These are phyloP conservation scores for Hortiboletus flavorubellus DNA, from an alignment of 768 basidiomycete genomes.

Conservation along the genomic window DNA sequence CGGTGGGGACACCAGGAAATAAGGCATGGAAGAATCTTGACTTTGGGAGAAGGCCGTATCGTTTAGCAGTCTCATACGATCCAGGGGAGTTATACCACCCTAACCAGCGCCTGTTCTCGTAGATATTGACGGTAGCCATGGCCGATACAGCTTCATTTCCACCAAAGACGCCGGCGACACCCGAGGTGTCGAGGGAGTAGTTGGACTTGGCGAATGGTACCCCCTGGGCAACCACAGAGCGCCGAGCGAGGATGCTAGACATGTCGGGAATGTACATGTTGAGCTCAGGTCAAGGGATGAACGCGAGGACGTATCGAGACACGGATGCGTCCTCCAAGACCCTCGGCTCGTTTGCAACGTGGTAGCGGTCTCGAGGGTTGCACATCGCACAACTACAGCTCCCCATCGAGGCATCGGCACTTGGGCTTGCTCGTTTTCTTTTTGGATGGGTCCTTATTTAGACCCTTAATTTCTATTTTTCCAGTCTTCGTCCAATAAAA, in stretches of 20 bases:
- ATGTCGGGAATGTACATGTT: conserved; percentile 23
- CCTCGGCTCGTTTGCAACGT: no score
- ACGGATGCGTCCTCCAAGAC: not conserved
- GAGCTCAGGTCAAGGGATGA: not conserved
- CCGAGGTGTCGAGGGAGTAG: conserved; percentile 31
- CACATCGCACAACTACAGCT: no score
- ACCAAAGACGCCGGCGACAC: conserved; percentile 37
- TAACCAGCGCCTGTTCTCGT: conserved; percentile 31
- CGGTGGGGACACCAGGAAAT: conserved; percentile 32
- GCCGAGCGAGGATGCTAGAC: conserved; percentile 12
- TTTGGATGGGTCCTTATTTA: no score
- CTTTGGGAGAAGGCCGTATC: conserved; percentile 31
- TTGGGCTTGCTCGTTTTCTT: no score
- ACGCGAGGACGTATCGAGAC: not conserved
- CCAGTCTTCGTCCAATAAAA: no score
- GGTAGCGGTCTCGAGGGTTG: no score
- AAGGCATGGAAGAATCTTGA: conserved; percentile 34
- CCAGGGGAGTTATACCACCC: conserved; percentile 41
- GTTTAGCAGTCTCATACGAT: conserved; percentile 34
- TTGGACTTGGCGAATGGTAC: conserved; percentile 18
- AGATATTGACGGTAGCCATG: conserved; percentile 37
- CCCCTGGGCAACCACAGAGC: conserved; percentile 10
- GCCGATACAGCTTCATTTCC: conserved; percentile 38
- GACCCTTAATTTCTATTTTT: no score
- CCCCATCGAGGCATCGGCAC: no score